Conservation (phyloP, 2,329 filamentous ascomycete species). For the Colletotrichum cordylinicola region DNA sequence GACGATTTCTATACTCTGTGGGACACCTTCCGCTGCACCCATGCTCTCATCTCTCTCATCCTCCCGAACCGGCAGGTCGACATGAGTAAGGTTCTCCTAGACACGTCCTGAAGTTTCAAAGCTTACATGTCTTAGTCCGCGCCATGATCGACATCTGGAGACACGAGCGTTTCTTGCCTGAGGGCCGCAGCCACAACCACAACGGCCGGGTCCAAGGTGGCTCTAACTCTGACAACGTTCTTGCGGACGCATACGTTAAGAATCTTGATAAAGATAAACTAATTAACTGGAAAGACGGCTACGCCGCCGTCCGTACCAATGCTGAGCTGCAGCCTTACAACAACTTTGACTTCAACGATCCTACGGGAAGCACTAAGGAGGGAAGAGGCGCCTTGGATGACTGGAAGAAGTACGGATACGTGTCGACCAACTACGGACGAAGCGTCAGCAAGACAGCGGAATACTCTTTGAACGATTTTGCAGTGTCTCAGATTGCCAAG, state of each 20-base stretch:
- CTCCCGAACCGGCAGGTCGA: constrained; percentile 57
- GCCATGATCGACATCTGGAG: constrained; percentile 65
- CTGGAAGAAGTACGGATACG: constrained; percentile 63
- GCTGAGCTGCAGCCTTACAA: constrained; percentile 60
- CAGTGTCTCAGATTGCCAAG: constrained; percentile 57
- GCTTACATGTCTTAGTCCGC: constrained; percentile 36
- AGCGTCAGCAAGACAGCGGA: constrained; percentile 61
- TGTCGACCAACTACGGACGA: constrained; percentile 57
- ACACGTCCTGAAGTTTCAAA: background rate
- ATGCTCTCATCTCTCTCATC: constrained; percentile 57
- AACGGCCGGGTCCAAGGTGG: constrained; percentile 65
- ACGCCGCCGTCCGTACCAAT: constrained; percentile 59
- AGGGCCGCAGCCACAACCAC: constrained; percentile 59
- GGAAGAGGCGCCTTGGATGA: constrained; percentile 64
- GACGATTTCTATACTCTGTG: constrained; percentile 67
- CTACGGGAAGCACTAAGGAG: constrained; percentile 59
- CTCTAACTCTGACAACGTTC: constrained; percentile 64
- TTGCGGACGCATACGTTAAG: constrained; percentile 67
- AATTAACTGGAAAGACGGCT: constrained; percentile 61
- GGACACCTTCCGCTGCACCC: constrained; percentile 60
- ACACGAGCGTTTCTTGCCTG: constrained; percentile 58
- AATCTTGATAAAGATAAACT: constrained; percentile 36
- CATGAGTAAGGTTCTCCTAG: constrained; percentile 36
- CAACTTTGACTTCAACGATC: constrained; percentile 52
- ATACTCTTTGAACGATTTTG: constrained; percentile 65